phyloP scores from a whole-genome alignment of 2,329 filamentous ascomycete species.

The Dothiorella sarmentorum region DNA sequence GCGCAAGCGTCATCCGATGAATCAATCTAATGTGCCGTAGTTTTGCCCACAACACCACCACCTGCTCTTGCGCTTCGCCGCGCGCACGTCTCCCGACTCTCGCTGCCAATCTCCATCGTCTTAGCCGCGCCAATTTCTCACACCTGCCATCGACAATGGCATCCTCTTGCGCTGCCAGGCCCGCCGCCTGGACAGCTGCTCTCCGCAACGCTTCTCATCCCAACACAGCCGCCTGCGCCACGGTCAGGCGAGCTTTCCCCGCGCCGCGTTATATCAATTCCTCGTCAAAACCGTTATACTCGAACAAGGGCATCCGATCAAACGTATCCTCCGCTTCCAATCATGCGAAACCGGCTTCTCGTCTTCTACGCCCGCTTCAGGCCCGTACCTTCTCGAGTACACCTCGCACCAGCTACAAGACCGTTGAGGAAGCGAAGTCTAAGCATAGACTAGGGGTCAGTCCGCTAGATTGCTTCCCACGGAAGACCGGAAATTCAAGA shows the following conservation, averaged over 20 bases:
- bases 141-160: not conserved
- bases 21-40: not conserved
- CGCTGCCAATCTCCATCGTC: not conserved
- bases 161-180: not conserved
- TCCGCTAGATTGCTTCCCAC: not conserved
- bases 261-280: not conserved
- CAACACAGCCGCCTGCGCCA: not conserved
- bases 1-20: not conserved
- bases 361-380: not conserved
- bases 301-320: not conserved
- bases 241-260: not conserved
- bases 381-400: constrained; percentile 10
- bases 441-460: constrained; percentile 17
- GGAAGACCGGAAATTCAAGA: not conserved
- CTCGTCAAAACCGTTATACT: not conserved
- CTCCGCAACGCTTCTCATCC: constrained; percentile 4
- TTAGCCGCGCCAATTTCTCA: not conserved
- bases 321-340: not conserved
- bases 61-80: not conserved
- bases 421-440: constrained; percentile 18
- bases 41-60: constrained; percentile 13
- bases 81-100: not conserved
- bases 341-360: not conserved
- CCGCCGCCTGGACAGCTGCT: not conserved
- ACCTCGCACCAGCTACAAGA: constrained; percentile 16